These are phyloP conservation scores for Davidsoniella eucalypti DNA, from an alignment of 2,329 filamentous ascomycete genomes.

Conservation along the genomic window DNA sequence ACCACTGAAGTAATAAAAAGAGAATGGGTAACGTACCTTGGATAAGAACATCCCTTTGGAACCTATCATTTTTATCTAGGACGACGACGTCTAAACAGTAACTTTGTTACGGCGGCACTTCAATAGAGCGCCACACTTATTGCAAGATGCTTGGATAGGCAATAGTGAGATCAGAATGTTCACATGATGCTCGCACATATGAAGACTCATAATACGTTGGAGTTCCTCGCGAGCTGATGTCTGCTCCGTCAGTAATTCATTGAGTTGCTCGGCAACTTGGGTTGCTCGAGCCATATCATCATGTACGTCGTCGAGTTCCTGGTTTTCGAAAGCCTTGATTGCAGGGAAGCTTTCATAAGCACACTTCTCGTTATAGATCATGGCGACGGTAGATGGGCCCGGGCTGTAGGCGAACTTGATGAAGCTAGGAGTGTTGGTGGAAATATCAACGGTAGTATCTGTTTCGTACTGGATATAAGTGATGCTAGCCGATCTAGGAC, in stretches of 20 bases:
- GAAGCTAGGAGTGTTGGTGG: neutral
- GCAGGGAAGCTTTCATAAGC: neutral
- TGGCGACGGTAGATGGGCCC: too few species aligned
- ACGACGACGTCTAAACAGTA: neutral
- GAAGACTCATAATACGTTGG: neutral
- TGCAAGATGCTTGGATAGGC: neutral
- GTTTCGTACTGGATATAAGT: too few species aligned
- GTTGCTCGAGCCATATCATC: neutral
- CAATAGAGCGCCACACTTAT: neutral
- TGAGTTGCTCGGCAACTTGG: constrained; percentile 8
- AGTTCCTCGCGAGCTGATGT: neutral
- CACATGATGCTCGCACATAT: constrained; percentile 1
- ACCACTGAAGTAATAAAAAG: neutral
- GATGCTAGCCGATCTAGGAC: too few species aligned
- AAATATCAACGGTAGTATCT: neutral
- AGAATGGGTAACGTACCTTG: neutral
- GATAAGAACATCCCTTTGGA: neutral
- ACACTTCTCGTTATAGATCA: neutral
- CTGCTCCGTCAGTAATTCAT: neutral
- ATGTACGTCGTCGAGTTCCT: constrained; percentile 1
- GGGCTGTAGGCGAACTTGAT: neutral
- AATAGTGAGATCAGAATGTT: neutral
- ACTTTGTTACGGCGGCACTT: neutral
- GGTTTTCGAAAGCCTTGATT: neutral
- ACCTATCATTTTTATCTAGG: too few species aligned